Evolutionary conservation across 1,284 basidiomycete genomes (phyloP).

Genomic region (Malassezia arunalokei): DNA sequence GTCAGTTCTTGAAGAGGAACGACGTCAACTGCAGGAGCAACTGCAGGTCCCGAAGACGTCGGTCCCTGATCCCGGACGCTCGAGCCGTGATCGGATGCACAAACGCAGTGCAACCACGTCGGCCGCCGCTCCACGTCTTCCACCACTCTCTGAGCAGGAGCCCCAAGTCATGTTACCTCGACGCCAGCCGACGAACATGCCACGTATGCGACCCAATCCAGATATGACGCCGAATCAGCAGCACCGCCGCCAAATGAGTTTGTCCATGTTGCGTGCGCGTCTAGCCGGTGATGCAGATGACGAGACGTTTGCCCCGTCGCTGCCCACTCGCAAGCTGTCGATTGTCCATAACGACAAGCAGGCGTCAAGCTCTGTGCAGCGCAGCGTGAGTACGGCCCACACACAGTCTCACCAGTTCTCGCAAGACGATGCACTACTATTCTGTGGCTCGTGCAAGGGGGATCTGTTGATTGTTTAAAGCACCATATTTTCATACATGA

Average conservation of each 20-base stretch:
- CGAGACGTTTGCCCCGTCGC: background rate
- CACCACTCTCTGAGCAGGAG: constrained; percentile 9
- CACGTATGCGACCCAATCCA: background rate
- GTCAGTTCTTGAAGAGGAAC: background rate
- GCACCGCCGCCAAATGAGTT: constrained; percentile 13
- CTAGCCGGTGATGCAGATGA: constrained; percentile 7
- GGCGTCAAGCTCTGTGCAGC: background rate
- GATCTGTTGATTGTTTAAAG: constrained; percentile 17
- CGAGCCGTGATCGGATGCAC: constrained; percentile 6
- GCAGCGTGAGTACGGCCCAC: background rate
- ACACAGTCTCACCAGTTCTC: constrained; percentile 16
- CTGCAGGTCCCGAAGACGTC: background rate
- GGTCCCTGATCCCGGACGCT: background rate
- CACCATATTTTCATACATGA: too few species aligned
- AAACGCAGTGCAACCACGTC: constrained; percentile 15
- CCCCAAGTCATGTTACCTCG: background rate
- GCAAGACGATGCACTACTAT: constrained; percentile 16
- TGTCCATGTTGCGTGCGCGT: constrained; percentile 21
- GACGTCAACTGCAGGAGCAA: background rate
- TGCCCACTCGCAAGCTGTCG: constrained; percentile 10
- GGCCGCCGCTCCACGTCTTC: constrained; percentile 9
- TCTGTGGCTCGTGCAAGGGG: constrained; percentile 18
- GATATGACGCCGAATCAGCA: constrained; percentile 12
- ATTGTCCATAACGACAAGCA: background rate
- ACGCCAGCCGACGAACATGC: constrained; percentile 3